Percentiles rank a stretch among this genome's conserved stretches.
These are phyloP conservation scores for Paracoccidioides lutzii DNA, from an alignment of 2,329 filamentous ascomycete genomes.

Conservation along the genomic window DNA sequence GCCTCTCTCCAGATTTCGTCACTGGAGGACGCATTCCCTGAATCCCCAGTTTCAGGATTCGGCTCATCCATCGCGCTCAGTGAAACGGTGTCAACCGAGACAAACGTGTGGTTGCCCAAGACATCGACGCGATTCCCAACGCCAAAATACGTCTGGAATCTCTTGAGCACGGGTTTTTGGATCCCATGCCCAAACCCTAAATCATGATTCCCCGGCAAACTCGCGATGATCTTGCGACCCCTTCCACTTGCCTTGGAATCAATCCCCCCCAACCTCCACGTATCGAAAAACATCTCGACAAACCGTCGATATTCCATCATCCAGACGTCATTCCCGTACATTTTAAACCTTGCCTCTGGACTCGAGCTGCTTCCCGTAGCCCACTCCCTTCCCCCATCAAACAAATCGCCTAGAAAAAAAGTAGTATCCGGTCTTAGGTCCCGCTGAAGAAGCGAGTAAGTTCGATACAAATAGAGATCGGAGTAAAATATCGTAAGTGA, in stretches of 20 bases:
- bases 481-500: conserved; percentile 58
- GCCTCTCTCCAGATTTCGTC: conserved; percentile 61
- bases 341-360: conserved; percentile 55
- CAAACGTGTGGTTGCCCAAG: conserved; percentile 87
- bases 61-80: conserved; percentile 59
- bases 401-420: conserved; percentile 85
- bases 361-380: conserved; percentile 50
- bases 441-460: conserved; percentile 65
- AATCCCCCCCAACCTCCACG: conserved; percentile 48
- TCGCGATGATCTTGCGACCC: conserved; percentile 67
- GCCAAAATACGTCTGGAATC: conserved; percentile 82
- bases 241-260: conserved; percentile 46
- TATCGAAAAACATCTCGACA: conserved; percentile 66
- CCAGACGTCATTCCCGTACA: conserved; percentile 77
- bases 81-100: conserved; percentile 80
- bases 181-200: conserved; percentile 80
- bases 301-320: conserved; percentile 76
- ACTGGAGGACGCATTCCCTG: conserved; percentile 39
- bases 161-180: conserved; percentile 62
- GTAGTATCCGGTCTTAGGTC: conserved; percentile 71
- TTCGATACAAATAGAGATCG: conserved; percentile 77
- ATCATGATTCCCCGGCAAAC: conserved; percentile 89
- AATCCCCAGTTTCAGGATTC: conserved; percentile 36
- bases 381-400: conserved; percentile 95
- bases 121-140: conserved; percentile 84